A percentile compares a stretch with the other conserved stretches of the same genome.
These are phyloP conservation scores for Posidonia oceanica DNA, from an alignment of 116 monocot genomes.

Conservation along the genomic window DNA sequence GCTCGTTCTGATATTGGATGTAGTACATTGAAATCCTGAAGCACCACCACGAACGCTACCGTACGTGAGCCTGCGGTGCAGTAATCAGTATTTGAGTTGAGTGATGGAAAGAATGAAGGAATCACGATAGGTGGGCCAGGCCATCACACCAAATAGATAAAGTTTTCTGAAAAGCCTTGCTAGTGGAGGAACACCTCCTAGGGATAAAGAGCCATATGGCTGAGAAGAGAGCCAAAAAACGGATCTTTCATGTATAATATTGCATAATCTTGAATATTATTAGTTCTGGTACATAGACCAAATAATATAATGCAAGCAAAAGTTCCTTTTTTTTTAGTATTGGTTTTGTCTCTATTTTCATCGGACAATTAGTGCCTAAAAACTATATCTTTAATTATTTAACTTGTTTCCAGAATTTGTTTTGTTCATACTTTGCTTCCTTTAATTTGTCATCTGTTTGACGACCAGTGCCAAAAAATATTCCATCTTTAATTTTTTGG, in stretches of 20 bases:
- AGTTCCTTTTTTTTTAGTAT: not conserved
- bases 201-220: constrained; percentile 2
- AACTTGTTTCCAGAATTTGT: not conserved
- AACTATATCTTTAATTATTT: not conserved
- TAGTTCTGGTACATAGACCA: not conserved
- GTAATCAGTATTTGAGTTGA: too few relatives aligned
- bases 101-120: too few relatives aligned
- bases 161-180: not conserved
- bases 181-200: constrained; percentile 1
- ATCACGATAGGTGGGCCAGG: too few relatives aligned
- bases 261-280: not conserved
- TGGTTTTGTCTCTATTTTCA: too few relatives aligned
- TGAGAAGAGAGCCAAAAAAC: not conserved
- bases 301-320: not conserved
- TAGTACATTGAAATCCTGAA: too few relatives aligned
- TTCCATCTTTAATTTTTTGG: not conserved
- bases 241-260: not conserved
- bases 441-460: not conserved
- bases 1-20: too few relatives aligned
- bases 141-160: constrained; percentile 1
- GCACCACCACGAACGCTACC: too few relatives aligned
- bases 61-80: too few relatives aligned
- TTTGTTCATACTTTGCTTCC: too few relatives aligned
- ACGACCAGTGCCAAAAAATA: not conserved
- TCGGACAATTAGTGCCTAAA: too few relatives aligned